phyloP scores from a whole-genome alignment of 1,139 yeast genomes.

The Torulaspora globosa region DNA sequence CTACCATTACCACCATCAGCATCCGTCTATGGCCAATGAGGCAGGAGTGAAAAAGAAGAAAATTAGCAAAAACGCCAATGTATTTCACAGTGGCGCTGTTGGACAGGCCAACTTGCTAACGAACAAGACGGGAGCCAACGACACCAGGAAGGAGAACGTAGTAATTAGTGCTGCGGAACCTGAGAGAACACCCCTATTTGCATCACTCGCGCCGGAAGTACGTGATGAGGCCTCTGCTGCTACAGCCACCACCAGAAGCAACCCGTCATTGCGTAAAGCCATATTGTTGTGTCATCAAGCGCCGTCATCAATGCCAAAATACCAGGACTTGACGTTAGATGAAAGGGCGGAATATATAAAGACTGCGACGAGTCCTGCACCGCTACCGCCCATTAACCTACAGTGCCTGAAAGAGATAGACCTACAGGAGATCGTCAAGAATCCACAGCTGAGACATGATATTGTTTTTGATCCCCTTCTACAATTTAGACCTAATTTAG shows the following conservation, averaged over 20 bases:
- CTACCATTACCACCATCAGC: conserved; percentile 13
- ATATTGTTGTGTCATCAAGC: conserved; percentile 21
- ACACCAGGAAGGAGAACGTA: not conserved
- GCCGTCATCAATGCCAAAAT: conserved; percentile 14
- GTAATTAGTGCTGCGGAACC: not conserved
- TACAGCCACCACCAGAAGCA: conserved; percentile 1
- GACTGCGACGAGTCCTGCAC: conserved; percentile 28
- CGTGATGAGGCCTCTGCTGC: not conserved
- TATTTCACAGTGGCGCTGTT: not conserved
- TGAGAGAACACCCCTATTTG: not conserved
- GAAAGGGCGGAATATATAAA: conserved; percentile 31
- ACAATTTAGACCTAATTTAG: conserved; percentile 87
- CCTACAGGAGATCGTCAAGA: conserved; percentile 79
- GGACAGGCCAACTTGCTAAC: not conserved
- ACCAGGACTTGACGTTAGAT: conserved; percentile 21
- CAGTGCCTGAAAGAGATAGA: conserved; percentile 84
- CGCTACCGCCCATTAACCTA: conserved; percentile 75
- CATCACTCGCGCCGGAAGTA: not conserved
- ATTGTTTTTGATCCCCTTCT: conserved; percentile 87
- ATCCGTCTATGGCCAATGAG: conserved; percentile 7
- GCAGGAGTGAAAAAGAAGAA: conserved; percentile 11
- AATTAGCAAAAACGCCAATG: not conserved
- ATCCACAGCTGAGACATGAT: conserved; percentile 91
- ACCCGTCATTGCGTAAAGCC: conserved; percentile 23
- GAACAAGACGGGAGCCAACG: not conserved